phyloP scores from a whole-genome alignment of 2,329 filamentous ascomycete species.

The Monosporascus sp. region DNA sequence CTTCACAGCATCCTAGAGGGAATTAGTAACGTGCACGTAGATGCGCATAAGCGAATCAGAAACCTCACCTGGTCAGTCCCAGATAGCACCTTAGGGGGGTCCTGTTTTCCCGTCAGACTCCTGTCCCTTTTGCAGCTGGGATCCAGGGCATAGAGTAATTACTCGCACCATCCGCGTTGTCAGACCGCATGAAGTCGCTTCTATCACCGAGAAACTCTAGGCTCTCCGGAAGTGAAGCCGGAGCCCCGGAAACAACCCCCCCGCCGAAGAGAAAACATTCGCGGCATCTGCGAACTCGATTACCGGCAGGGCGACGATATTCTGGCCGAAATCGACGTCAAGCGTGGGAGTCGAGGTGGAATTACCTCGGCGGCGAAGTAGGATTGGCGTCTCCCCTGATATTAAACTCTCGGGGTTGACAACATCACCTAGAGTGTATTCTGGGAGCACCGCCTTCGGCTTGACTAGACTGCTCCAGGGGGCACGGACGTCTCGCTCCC shows the following conservation, averaged over 20 bases:
- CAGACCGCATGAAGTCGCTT: conserved; percentile 44
- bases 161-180: conserved; percentile 30
- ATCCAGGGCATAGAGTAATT: not conserved
- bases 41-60: not conserved
- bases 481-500: conserved; percentile 35
- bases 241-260: conserved; percentile 37
- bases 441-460: conserved; percentile 26
- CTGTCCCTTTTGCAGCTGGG: too few species aligned
- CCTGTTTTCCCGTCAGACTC: conserved; percentile 1
- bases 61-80: conserved; percentile 41
- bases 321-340: conserved; percentile 45
- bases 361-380: conserved; percentile 22
- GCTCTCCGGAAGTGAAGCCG: conserved; percentile 42
- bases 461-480: conserved; percentile 26
- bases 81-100: conserved; percentile 30
- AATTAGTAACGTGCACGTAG: not conserved
- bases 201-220: conserved; percentile 36
- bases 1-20: conserved; percentile 36
- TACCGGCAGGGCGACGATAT: conserved; percentile 37
- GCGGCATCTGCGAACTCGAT: conserved; percentile 35
- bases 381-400: conserved; percentile 20
- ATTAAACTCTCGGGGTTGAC: conserved; percentile 31
- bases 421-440: conserved; percentile 31
- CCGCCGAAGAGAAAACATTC: conserved; percentile 14
- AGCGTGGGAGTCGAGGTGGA: conserved; percentile 28